A percentile compares a stretch with the other conserved stretches of the same genome.
Evolutionary conservation across 352 stramenopile genomes (phyloP).

Genomic region (Phytophthora podocarpi): DNA sequence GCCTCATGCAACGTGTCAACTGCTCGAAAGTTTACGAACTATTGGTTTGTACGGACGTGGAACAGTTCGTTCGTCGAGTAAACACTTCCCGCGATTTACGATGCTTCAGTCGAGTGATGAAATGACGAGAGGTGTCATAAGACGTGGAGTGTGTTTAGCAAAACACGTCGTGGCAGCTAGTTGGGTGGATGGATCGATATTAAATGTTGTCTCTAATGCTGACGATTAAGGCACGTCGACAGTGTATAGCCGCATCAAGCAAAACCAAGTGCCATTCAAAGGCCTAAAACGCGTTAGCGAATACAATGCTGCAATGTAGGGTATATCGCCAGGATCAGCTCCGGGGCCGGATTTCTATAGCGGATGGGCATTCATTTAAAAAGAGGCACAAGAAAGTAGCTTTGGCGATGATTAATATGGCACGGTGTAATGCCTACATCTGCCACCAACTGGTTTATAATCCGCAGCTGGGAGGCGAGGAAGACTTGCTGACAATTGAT

Average conservation of each 20-base stretch:
- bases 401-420: slow-evolving; percentile 25
- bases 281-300: slow-evolving; percentile 28
- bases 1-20: too few species aligned
- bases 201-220: too few species aligned
- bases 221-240: too few species aligned
- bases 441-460: too few species aligned
- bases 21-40: too few species aligned
- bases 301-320: slow-evolving; percentile 45
- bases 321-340: slow-evolving; percentile 37
- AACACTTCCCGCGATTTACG: slow-evolving; percentile 25
- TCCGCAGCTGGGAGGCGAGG: too few species aligned
- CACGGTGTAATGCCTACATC: slow-evolving; percentile 21
- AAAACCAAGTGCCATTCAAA: slow-evolving; percentile 6
- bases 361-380: slow-evolving; percentile 30
- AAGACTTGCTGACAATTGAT: too few species aligned
- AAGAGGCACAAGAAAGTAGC: slow-evolving; percentile 40
- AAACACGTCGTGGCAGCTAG: too few species aligned
- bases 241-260: slow-evolving; percentile 16
- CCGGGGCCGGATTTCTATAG: slow-evolving; percentile 26
- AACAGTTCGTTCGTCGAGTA: too few species aligned
- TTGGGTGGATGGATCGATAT: too few species aligned
- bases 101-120: slow-evolving; percentile 2
- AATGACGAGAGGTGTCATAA: slow-evolving; percentile 5
- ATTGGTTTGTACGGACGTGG: slow-evolving; percentile 30
- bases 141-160: slow-evolving; percentile 12